Percentiles rank a stretch among this genome's conserved stretches.
These are phyloP conservation scores for Fraxinus velutina DNA, from an alignment of 305 asterid genomes.

Conservation along the genomic window DNA sequence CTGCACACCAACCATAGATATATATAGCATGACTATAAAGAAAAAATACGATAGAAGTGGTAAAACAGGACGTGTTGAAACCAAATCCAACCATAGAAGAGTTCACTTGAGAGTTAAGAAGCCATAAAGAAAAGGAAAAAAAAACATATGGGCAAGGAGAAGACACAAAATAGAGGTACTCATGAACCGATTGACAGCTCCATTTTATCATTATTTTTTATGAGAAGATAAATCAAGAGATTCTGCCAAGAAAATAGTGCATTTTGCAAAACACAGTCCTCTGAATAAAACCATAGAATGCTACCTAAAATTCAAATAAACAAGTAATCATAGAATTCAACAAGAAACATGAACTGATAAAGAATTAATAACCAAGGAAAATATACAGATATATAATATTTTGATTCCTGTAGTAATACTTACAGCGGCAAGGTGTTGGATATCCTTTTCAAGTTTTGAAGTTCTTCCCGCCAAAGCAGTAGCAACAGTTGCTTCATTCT, in stretches of 20 bases:
- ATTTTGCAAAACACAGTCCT: not conserved
- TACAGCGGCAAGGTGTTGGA: conserved; percentile 85
- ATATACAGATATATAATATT: not conserved
- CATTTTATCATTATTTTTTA: not conserved
- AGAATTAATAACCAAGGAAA: not conserved
- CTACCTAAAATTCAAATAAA: not conserved
- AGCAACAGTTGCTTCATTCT: conserved; percentile 61
- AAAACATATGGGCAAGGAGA: not conserved
- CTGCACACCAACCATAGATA: conserved; percentile 32
- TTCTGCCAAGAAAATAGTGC: not conserved
- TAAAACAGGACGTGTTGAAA: not conserved
- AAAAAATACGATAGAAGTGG: not conserved
- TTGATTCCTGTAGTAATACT: conserved; percentile 35
- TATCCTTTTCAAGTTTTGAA: conserved; percentile 71
- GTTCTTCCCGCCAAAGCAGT: conserved; percentile 71
- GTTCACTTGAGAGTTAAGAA: not conserved
- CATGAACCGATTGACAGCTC: not conserved
- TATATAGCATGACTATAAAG: not conserved
- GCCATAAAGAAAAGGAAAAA: not conserved
- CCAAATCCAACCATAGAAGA: not conserved
- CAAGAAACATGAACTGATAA: not conserved
- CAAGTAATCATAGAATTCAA: not conserved
- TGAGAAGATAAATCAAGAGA: not conserved
- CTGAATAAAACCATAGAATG: not conserved
- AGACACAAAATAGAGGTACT: not conserved